A percentile compares a stretch with the other conserved stretches of the same genome.
Conservation (phyloP, 306 rosid genomes). For the Oemleria cerasiformis region DNA sequence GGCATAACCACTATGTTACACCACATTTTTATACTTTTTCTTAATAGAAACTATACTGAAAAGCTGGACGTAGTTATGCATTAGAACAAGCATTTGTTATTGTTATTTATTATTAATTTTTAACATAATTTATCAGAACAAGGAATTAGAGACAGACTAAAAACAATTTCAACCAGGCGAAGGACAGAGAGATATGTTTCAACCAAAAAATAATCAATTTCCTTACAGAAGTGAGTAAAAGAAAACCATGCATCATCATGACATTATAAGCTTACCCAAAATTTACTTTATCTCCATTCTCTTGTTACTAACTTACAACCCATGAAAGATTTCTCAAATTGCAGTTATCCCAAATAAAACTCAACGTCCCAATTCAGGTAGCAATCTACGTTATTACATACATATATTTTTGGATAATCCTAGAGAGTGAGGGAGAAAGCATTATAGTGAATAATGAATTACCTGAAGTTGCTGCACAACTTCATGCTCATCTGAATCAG, state of each 20-base stretch:
- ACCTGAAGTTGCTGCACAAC: conserved; percentile 96
- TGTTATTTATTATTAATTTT: neutral
- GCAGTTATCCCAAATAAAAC: neutral
- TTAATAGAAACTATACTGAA: too few species aligned
- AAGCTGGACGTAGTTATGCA: neutral
- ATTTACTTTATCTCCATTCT: neutral
- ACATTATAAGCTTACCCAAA: conserved; percentile 11
- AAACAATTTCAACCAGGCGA: neutral
- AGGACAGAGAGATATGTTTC: neutral
- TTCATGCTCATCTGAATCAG: conserved; percentile 96
- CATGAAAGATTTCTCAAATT: neutral
- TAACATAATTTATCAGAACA: neutral
- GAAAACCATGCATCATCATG: conserved; percentile 4
- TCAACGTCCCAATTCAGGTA: neutral
- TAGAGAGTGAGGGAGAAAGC: neutral
- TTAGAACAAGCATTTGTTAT: neutral
- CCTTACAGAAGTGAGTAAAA: neutral
- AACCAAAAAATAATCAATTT: neutral
- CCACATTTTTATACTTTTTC: neutral
- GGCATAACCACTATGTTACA: neutral
- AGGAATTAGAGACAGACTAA: neutral
- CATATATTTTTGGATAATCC: neutral
- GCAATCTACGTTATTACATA: neutral
- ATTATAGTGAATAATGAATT: conserved; percentile 22
- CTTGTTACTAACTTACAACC: neutral